Base-by-base conservation (phyloP, 352 stramenopile genomes). In the Globisporangium solare region DNA sequence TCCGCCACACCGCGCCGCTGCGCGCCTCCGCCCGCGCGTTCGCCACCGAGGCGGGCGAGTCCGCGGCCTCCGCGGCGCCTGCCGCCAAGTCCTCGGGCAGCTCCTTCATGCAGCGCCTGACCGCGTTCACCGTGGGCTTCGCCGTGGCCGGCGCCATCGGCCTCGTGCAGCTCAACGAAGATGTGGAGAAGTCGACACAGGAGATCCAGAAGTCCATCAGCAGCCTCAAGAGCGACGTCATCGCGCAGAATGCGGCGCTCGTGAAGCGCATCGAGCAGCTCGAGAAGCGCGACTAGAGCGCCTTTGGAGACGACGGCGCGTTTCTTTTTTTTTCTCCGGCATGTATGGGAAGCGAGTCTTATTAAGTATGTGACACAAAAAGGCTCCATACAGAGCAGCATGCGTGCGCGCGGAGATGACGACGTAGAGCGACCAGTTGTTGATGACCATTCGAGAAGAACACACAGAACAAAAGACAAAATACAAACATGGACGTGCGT, bases 51-150 rank as follows among this genome's bases (percentile, higher is more conserved):
- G 70, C 67, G 51, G 11, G 56, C 7, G 46, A 35, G 1, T 11
- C 51, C 6, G 6, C 40, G 0, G 47, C 41, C 21, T 56, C 67
- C 21, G 53, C 47, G 6, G 47, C 60, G 6, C 40, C 76, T 8
- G 56, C 68, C 3, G 27, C 27, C 27, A 51, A 65, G 31, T 51
- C 70, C 5, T 74, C 63, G 39, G 82, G 82, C 52, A 89, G 76
- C 67, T 88, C 79, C 39, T 81, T 92, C 61, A 60, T 82, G 54
- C 79, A 92, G 64, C 82, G 82, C 22, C 61, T 92, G 31, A 52
- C 84, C 48, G 76, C 82, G 20, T 92, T 92, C 58, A 76, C 67
- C 31, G 74, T 92, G 27, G 82, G 82, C 39, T 86, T 89, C 37
- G 72, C 74, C 1, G 58, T 87, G 7, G 82, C 77, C 39, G 75